Evolutionary conservation across 768 basidiomycete species (phyloP).

Genomic region (Dendrothele bispora): DNA sequence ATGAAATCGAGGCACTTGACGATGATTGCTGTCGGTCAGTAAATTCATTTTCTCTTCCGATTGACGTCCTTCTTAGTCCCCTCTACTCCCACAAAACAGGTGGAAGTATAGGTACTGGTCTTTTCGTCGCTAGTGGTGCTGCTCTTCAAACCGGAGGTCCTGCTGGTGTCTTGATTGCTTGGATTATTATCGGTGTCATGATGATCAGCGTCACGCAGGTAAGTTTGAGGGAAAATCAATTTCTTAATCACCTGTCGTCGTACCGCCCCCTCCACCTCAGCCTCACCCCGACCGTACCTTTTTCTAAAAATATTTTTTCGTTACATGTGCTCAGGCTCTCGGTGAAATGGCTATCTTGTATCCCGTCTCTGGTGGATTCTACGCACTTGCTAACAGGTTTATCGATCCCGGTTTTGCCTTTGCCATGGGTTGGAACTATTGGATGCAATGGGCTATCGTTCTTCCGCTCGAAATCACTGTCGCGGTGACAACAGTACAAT

Average conservation of each 20-base stretch:
- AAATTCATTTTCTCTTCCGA: not conserved
- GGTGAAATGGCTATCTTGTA: constrained; percentile 51
- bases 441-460: constrained; percentile 45
- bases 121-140: constrained; percentile 46
- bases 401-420: constrained; percentile 48
- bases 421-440: constrained; percentile 53
- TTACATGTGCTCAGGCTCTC: constrained; percentile 39
- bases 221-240: constrained; percentile 4
- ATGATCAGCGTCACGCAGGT: constrained; percentile 49
- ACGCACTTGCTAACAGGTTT: constrained; percentile 45
- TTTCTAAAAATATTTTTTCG: too few relatives aligned
- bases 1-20: constrained; percentile 47
- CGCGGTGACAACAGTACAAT: constrained; percentile 43
- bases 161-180: constrained; percentile 43
- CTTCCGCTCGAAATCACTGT: constrained; percentile 47
- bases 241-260: not conserved
- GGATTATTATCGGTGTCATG: constrained; percentile 47
- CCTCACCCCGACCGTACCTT: too few relatives aligned
- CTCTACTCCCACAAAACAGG: not conserved
- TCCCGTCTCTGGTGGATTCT: constrained; percentile 50
- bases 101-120: constrained; percentile 50
- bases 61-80: not conserved
- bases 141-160: constrained; percentile 41
- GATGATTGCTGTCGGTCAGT: constrained; percentile 50
- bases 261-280: not conserved